Evolutionary conservation across 1,139 yeast genomes (phyloP).

Genomic region (Fermentozyma sake): DNA sequence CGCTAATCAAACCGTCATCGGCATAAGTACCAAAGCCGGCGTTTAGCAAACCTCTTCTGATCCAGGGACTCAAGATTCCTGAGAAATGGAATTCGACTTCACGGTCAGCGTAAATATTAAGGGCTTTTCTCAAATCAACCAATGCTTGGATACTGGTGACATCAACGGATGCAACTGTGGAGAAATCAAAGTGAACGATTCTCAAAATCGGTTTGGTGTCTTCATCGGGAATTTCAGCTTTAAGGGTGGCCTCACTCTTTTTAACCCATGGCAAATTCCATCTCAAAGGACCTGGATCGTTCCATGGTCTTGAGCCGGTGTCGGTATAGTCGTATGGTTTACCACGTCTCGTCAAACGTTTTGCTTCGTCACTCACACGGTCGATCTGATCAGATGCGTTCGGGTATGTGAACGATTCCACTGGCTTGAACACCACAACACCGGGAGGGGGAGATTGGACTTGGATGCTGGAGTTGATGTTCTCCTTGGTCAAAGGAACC

Average conservation of each 20-base stretch:
- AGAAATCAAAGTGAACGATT: slow-evolving; percentile 75
- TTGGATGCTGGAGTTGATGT: slow-evolving; percentile 53
- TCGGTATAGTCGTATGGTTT: slow-evolving; percentile 37
- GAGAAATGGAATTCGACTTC: slow-evolving; percentile 89
- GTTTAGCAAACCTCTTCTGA: slow-evolving; percentile 67
- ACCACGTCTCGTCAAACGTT: slow-evolving; percentile 59
- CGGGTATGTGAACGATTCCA: slow-evolving; percentile 78
- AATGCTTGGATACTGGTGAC: slow-evolving; percentile 76
- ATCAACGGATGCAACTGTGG: slow-evolving; percentile 71
- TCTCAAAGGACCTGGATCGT: slow-evolving; percentile 72
- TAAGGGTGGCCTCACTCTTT: slow-evolving; percentile 14
- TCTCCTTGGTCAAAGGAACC: slow-evolving; percentile 67
- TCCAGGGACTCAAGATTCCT: slow-evolving; percentile 84
- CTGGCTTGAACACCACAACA: slow-evolving; percentile 77
- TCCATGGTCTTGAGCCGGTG: slow-evolving; percentile 83
- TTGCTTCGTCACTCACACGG: slow-evolving; percentile 62
- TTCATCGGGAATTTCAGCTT: slow-evolving; percentile 4
- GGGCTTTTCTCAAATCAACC: slow-evolving; percentile 69
- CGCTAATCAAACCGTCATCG: slow-evolving; percentile 39
- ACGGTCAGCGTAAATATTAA: slow-evolving; percentile 71
- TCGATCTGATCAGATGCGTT: slow-evolving; percentile 76
- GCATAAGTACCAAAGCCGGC: slow-evolving; percentile 74
- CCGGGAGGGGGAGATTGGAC: slow-evolving; percentile 87
- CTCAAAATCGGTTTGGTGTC: slow-evolving; percentile 65
- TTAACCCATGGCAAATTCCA: slow-evolving; percentile 34